Base-by-base conservation (phyloP, 176 grass and related monocot species). In the Guadua angustifolia region DNA sequence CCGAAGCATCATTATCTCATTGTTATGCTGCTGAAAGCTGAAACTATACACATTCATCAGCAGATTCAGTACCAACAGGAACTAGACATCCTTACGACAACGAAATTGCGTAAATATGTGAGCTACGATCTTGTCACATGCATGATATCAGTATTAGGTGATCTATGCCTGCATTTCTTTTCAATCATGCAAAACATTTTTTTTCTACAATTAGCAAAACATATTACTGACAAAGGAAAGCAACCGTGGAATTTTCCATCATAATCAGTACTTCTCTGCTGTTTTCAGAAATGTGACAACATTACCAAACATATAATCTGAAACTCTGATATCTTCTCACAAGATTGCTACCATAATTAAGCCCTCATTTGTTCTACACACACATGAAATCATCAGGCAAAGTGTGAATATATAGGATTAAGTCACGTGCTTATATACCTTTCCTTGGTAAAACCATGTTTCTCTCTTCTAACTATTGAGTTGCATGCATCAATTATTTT, bases 81-180 rank as follows among this genome's bases (percentile, higher is more conserved):
- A 70, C 66, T 35, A 26, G 32, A 22, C 65, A 64, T 52, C 73
- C 42, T 40, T 61, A 2, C 60, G 79, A 50, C 62, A 52, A 26
- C 40, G 46, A 21, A 55, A 82, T 72, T 12, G 53, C 45, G 8
- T 71, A 25, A 71, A 82, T 71, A 47, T 32, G 50, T 77, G 65
- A 40, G 38, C 56, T 73, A 55, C 8, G 75, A 89, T 89, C 55
- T 57, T 77, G 65, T 50, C 73, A 65, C 56, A 26, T 79, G 74
- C 33, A 47, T 45, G 78, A 1, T 82, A 86, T 77, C 72, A 21
- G 29, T 57, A 24, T 45, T 9, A 21, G 16, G 43, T 22, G 21
- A 87, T 72, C 14, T 14, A 26, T 78, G 19, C 36, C 17, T 72
- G n/a, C 66, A 32, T 16, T 26, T 55, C 17, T 39, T 40, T 21